Evolutionary conservation across 768 basidiomycete species (phyloP).

Genomic region (Hortiboletus flavorubellus): DNA sequence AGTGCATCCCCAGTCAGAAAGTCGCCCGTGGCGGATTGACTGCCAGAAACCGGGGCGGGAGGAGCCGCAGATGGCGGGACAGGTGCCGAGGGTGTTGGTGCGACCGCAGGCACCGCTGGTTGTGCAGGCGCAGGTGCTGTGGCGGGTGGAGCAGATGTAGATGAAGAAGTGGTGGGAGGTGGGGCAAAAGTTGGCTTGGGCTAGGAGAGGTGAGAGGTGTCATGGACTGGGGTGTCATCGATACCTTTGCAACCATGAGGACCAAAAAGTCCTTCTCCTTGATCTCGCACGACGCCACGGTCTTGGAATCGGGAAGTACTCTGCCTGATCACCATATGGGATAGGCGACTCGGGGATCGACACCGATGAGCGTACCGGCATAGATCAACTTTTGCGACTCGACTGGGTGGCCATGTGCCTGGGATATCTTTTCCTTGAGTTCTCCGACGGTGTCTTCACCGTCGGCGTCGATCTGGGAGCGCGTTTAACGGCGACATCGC

Average conservation of each 20-base stretch:
- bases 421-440: slow-evolving; percentile 82
- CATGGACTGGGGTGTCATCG: slow-evolving; percentile 7
- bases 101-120: slow-evolving; percentile 31
- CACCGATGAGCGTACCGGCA: slow-evolving; percentile 55
- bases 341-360: slow-evolving; percentile 5
- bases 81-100: slow-evolving; percentile 33
- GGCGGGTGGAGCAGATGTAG: slow-evolving; percentile 18
- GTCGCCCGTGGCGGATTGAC: slow-evolving; percentile 42
- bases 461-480: slow-evolving; percentile 69
- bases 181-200: slow-evolving; percentile 48
- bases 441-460: slow-evolving; percentile 66
- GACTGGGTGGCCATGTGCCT: slow-evolving; percentile 68
- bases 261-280: slow-evolving; percentile 99
- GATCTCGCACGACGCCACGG: slow-evolving; percentile 82
- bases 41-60: slow-evolving; percentile 28
- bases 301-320: slow-evolving; percentile 85
- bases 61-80: slow-evolving; percentile 33
- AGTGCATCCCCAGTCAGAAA: slow-evolving; percentile 79
- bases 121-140: slow-evolving; percentile 19
- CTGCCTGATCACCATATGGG: slow-evolving; percentile 56
- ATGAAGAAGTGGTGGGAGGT: slow-evolving; percentile 16
- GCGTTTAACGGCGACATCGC: neutral
- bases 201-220: slow-evolving; percentile 30
- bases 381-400: slow-evolving; percentile 91
- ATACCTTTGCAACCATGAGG: slow-evolving; percentile 97